Base-by-base conservation (phyloP, 441 rosid genomes). In the Biscutella laevigata region DNA sequence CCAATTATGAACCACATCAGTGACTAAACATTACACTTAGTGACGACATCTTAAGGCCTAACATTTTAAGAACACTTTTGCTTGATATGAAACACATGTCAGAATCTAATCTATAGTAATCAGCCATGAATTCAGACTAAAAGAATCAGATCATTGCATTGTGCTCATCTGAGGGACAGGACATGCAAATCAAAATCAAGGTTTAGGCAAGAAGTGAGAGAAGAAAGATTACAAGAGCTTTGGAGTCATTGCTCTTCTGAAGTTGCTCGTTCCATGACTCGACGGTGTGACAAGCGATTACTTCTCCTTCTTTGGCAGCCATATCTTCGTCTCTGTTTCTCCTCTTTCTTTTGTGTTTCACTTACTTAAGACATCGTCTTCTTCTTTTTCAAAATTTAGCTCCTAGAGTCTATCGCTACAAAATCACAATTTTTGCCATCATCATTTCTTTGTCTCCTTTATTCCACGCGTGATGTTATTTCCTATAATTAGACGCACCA, bases 231-330 rank as follows among this genome's bases (percentile, higher is more conserved):
- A 89, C 97, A 78, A 89, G 84, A 49, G 81, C 69, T 61, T 77
- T 77, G 41, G 90, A 67, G 35, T 77, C 85, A 16, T 76, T 79
- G 41, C 74, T 68, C 73, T 77, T 86, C 59, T 67, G 61, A 17
- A 86, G 69, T 30, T 83, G 87, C 37, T 80, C 78, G 50, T 58
- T 72, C 97, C 97, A 86, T 19, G 71, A 70, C 21, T 82, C 82
- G 7, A 71, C 45, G 29, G 77, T 74, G 80, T 83, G 95, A 61
- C 95, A 86, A 6, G 74, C 38, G 42, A 86, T 76, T 42, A 86
- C 94, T 42, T 83, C 86, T 48, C 95, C 91, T 28, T 79, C 88
- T 64, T 81, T 94, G 6, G 75, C 74, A 28, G 84, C 84, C 97
- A 88, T 86, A 39, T 73, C 45, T 12, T 45, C 53, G 11, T 5